Base-by-base conservation (phyloP, 169 alveolate species). In the Plasmodium malariae region DNA sequence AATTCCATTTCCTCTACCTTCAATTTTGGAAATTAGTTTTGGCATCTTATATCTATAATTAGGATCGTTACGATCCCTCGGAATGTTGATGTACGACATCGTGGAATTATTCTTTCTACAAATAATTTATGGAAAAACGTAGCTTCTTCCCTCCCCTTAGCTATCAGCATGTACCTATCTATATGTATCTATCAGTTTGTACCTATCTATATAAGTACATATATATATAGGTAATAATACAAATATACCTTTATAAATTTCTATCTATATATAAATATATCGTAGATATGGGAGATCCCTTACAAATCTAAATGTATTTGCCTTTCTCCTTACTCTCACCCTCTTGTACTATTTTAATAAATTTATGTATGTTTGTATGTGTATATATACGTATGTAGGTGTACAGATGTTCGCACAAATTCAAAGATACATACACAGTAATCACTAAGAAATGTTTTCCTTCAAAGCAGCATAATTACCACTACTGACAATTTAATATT, bases 21-120 rank as follows among this genome's bases (percentile, higher is more conserved):
- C 99, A 48, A 97, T 96, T 88, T 97, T 96, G 19, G 98, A 95
- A 54, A 94, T 95, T 92, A 98, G 89, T 78, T 93, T 97, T 24
- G 99, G 99, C 99, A 98, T 98, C 89, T 97, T 96, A 92, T 98
- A 98, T 74, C 99, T 96, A 92, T 98, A 98, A 87, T 96, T 97
- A 57, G 99, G 99, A 89, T 98, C 99, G 72, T 97, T 97, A 57
- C 98, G 97, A 80, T 97, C 94, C 67, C 98, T 94, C 36, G 99
- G 99, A 21, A 98, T 98, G 93, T 98, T 98, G 12, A 94, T 94
- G 45, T 87, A 89, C 89, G 96, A 83, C 96, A 94, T 94, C 11
- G 51, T 93, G 37, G 12, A 43, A 43, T n/a, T n/a, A n/a, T n/a
- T n/a, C n/a, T n/a, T n/a, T n/a, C n/a, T n/a, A n/a, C n/a, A n/a